Evolutionary conservation across 257 asterid species (phyloP).

Genomic region (Solanum pinnatisectum): DNA sequence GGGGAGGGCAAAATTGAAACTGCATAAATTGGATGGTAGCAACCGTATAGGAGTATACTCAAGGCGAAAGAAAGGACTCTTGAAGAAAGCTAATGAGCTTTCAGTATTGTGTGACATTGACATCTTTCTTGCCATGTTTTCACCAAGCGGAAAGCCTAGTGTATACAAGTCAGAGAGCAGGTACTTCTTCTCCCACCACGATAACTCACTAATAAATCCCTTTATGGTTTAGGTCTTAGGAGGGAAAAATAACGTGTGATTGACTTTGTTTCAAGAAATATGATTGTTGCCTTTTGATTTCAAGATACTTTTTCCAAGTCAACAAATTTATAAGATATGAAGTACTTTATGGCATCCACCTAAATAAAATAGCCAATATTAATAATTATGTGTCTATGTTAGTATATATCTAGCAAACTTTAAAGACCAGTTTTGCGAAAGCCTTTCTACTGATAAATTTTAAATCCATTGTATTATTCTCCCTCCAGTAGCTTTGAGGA

Average conservation of each 20-base stretch:
- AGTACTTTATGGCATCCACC: not conserved
- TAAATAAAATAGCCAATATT: not conserved
- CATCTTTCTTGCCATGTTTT: not conserved
- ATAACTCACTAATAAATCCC: not conserved
- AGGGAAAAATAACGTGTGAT: not conserved
- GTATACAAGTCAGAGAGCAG: constrained; percentile 1
- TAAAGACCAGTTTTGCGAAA: not conserved
- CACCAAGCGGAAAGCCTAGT: constrained; percentile 5
- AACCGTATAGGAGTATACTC: constrained; percentile 4
- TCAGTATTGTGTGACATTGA: constrained; percentile 4
- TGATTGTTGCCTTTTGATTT: not conserved
- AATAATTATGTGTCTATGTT: not conserved
- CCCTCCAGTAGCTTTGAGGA: not conserved
- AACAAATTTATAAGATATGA: not conserved
- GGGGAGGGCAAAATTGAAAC: not conserved
- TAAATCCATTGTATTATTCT: not conserved
- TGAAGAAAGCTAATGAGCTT: constrained; percentile 10
- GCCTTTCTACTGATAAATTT: not conserved
- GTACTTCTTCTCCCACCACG: not conserved
- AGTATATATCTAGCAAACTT: not conserved
- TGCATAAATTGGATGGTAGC: not conserved
- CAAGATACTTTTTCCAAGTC: not conserved
- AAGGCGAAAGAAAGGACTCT: constrained; percentile 2
- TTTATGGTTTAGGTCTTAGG: not conserved
- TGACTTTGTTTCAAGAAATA: not conserved